phyloP scores from a whole-genome alignment of 805 yeast genomes.

The Candida alai region DNA sequence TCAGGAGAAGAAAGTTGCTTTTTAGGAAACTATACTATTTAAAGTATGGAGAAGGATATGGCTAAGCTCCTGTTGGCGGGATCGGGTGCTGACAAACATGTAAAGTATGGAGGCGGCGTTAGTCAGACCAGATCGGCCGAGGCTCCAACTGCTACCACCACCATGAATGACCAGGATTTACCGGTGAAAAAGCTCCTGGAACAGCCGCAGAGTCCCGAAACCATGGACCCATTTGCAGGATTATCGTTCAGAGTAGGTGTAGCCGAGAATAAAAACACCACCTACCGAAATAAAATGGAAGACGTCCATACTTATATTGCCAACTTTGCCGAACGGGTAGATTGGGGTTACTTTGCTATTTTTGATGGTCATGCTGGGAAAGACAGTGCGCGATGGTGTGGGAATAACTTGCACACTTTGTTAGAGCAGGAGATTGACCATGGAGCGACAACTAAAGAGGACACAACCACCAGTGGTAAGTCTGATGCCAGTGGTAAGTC shows the following conservation, averaged over 20 bases:
- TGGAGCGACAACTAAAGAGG: conserved; percentile 4
- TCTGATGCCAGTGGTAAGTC: too few relatives aligned
- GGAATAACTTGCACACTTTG: conserved; percentile 72
- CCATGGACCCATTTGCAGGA: conserved; percentile 46
- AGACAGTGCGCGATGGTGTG: conserved; percentile 92
- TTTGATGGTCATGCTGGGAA: conserved; percentile 98
- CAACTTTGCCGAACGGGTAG: conserved; percentile 84
- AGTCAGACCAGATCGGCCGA: too few relatives aligned
- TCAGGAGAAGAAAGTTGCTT: too few relatives aligned
- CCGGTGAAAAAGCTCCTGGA: too few relatives aligned
- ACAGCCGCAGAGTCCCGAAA: too few relatives aligned
- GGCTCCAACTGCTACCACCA: too few relatives aligned
- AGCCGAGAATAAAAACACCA: conserved; percentile 79
- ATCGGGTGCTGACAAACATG: too few relatives aligned
- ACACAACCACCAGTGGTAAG: conserved; percentile 20
- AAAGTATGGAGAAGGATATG: too few relatives aligned
- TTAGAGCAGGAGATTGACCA: conserved; percentile 51
- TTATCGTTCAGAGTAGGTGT: conserved; percentile 83
- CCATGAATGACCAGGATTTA: too few relatives aligned
- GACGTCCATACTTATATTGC: conserved; percentile 93
- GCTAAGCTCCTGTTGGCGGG: too few relatives aligned
- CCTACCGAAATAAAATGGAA: conserved; percentile 87
- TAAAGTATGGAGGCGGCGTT: too few relatives aligned
- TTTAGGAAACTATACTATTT: too few relatives aligned
- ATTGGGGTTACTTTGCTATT: conserved; percentile 93